Conservation (phyloP, 139 green algal genomes). For the Raphidocelis subcapitata region DNA sequence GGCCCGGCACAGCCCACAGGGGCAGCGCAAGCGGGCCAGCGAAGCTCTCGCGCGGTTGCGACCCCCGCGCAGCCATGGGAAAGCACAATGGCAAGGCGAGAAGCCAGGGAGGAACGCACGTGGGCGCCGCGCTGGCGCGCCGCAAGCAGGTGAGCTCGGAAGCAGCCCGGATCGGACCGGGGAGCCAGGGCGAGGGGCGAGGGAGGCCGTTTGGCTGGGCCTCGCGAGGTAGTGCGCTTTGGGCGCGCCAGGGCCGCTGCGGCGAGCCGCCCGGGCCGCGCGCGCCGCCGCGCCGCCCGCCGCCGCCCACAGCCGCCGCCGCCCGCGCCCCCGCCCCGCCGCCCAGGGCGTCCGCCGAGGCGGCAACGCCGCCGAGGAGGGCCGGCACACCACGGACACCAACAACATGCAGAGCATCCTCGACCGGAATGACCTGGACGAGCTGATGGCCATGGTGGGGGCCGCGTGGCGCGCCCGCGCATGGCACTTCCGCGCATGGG, state of each 20-base stretch:
- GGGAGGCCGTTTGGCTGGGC: background rate
- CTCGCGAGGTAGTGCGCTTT: background rate
- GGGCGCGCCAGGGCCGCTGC: background rate
- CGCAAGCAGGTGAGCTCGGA: conserved; percentile 39
- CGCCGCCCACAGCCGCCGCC: background rate
- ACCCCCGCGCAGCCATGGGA: no score
- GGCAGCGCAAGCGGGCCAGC: no score
- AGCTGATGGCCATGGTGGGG: conserved; percentile 90
- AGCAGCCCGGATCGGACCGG: background rate
- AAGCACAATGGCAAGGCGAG: conserved; percentile 88
- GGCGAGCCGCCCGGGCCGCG: background rate
- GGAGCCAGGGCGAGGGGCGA: no score
- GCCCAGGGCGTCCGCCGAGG: background rate
- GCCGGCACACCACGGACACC: conserved; percentile 70
- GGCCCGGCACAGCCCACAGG: no score
- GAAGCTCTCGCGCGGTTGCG: no score
- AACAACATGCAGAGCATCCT: conserved; percentile 81
- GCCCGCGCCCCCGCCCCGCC: background rate
- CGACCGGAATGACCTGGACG: conserved; percentile 88
- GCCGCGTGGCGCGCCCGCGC: background rate
- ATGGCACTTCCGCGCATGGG: no score
- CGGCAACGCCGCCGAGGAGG: conserved; percentile 2
- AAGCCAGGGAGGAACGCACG: conserved; percentile 44
- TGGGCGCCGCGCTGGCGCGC: conserved; percentile 65
- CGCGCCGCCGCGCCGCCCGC: background rate